A percentile compares a stretch with the other conserved stretches of the same genome.
These are phyloP conservation scores for Pestalotiopsis sp. DNA, from an alignment of 2,329 filamentous ascomycete genomes.

Conservation along the genomic window DNA sequence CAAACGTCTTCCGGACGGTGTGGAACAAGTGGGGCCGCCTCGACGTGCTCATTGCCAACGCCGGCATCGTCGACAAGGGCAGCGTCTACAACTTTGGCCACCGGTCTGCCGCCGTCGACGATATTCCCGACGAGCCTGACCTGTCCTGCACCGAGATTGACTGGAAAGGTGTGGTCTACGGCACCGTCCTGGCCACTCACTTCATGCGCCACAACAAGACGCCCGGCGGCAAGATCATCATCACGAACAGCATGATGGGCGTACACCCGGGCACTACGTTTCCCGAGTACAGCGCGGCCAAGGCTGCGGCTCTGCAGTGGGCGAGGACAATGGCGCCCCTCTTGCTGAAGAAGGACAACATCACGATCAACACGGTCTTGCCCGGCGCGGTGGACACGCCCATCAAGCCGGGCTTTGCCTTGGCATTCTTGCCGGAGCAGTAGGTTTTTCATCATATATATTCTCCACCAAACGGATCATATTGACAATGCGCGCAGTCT, in stretches of 20 bases:
- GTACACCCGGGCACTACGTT: conserved; percentile 6
- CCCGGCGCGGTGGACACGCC: background rate
- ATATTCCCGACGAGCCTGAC: background rate
- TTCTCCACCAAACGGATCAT: too few species aligned
- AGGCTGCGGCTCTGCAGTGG: background rate
- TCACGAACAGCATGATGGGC: conserved; percentile 8
- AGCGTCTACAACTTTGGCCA: conserved; percentile 5
- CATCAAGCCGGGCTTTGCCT: background rate
- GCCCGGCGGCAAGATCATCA: conserved; percentile 7
- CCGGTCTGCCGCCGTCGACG: background rate
- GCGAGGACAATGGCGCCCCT: background rate
- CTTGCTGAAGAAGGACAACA: background rate
- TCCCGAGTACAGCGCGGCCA: conserved; percentile 4
- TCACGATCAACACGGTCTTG: conserved; percentile 6
- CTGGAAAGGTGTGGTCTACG: conserved; percentile 1
- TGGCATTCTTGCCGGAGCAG: conserved; percentile 7
- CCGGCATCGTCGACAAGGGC: conserved; percentile 1
- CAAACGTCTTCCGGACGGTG: background rate
- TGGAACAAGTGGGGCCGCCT: conserved; percentile 8
- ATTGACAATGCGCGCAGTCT: background rate
- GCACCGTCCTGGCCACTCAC: background rate
- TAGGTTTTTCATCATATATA: background rate
- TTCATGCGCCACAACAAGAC: conserved; percentile 6
- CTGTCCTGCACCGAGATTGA: background rate
- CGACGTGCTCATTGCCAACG: conserved; percentile 8